Base-by-base conservation (phyloP, 2,329 filamentous ascomycete species). In the Coleophoma eucalyptorum region DNA sequence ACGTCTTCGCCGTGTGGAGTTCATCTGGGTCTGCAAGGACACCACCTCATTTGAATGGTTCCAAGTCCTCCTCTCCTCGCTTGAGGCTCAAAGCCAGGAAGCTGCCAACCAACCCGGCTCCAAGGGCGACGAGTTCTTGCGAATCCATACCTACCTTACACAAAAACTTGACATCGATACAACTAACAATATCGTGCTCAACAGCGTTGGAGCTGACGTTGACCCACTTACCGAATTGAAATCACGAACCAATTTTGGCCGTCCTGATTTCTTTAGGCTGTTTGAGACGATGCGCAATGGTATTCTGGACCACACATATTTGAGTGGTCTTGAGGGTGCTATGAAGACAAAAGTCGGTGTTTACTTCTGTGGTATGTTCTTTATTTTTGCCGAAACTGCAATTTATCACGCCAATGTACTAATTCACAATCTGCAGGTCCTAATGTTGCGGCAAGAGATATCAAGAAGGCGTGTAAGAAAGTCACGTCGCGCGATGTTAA, bases 1-100 rank as follows among this genome's bases (percentile, higher is more conserved):
- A 46, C 89, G 93, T 65, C 85, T 99, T 43, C 89, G 91, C 53
- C 87, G 94, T 68, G 93, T 99, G 32, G 94, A 99, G 69, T 99
- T 99, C 72, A 95, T 99, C 75, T 99, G 94, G 94, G 87, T 97
- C 47, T 97, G 93, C 80, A 94, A 89, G 69, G 92, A 97, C 65
- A 96, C 92, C 0, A 88, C 83, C 33, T 96, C 92, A 0, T 99
- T 99, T 65, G 94, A 97, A 72, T 99, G 94, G 94, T 97, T 99
- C 77, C 94, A 99, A 68, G 91, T 89, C 1, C 83, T 99, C 1
- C 81, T 99, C 15, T 89, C 89, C 0, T 95, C 90, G 0, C 86
- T 99, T 19, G 94, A 99, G 71, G 79, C 85, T 34, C 94, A 99
- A 67, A 92, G 87, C 46, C 78, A 82, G 52, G 80, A 85, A 62